Conservation (phyloP, 1,139 yeast species). For the Suhomyces yuchorum region DNA sequence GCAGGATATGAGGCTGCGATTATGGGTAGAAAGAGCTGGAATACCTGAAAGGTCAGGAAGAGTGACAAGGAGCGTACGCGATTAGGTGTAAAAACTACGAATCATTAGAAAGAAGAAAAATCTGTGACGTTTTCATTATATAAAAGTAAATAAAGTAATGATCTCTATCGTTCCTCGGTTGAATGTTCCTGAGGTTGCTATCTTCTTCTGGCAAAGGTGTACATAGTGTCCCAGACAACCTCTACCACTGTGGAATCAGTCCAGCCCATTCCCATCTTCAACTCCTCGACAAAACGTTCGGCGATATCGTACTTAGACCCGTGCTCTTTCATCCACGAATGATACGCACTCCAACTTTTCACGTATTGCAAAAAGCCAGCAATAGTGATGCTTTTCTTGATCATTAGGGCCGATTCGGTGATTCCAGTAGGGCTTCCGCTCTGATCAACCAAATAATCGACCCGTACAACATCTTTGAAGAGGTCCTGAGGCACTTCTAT, state of each 20-base stretch:
- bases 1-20: no score
- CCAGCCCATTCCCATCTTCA: conserved; percentile 32
- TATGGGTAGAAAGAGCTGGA: no score
- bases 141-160: no score
- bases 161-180: no score
- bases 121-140: no score
- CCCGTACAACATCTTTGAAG: conserved; percentile 30
- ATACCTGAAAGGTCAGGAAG: no score
- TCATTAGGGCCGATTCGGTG: conserved; percentile 23
- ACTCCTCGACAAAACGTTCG: conserved; percentile 26
- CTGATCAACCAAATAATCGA: conserved; percentile 28
- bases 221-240: conserved; percentile 45
- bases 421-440: conserved; percentile 20
- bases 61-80: no score
- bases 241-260: conserved; percentile 32
- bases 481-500: conserved; percentile 32
- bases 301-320: conserved; percentile 28
- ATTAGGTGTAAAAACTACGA: no score
- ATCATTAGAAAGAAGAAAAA: no score
- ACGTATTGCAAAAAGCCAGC: conserved; percentile 33
- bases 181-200: no score
- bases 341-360: conserved; percentile 43
- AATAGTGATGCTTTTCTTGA: conserved; percentile 25
- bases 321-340: conserved; percentile 29
- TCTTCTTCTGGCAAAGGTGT: conserved; percentile 32